A percentile compares a stretch with the other conserved stretches of the same genome.
phyloP scores from a whole-genome alignment of 805 yeast species.

The Zygosaccharomyces kombuchaensis region DNA sequence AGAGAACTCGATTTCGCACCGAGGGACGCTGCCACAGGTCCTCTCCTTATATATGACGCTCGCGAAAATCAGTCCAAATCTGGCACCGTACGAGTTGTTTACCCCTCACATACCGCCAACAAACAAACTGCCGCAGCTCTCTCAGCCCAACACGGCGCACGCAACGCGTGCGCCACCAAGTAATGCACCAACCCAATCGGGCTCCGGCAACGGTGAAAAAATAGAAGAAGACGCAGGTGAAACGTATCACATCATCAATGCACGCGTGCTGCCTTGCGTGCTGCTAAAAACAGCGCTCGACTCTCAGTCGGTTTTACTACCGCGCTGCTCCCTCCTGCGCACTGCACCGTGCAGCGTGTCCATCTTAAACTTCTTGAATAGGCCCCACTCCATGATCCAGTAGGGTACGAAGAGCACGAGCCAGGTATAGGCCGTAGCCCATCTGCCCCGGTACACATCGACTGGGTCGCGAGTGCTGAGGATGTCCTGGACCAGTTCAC shows the following conservation, averaged over 20 bases:
- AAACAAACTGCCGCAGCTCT: background rate
- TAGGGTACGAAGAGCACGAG: slow-evolving; percentile 42
- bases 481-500: slow-evolving; percentile 49
- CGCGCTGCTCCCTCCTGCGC: background rate
- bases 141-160: background rate
- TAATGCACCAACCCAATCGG: background rate
- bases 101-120: background rate
- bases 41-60: slow-evolving; percentile 6
- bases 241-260: too few species aligned
- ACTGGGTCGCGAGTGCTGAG: slow-evolving; percentile 38
- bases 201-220: background rate
- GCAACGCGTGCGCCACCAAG: background rate
- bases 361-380: slow-evolving; percentile 42
- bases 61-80: slow-evolving; percentile 5
- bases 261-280: background rate
- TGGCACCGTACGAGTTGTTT: slow-evolving; percentile 6
- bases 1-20: background rate
- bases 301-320: background rate
- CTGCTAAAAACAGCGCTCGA: background rate
- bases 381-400: slow-evolving; percentile 40
- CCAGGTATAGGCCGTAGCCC: slow-evolving; percentile 39
- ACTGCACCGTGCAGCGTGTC: slow-evolving; percentile 31
- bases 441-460: slow-evolving; percentile 54
- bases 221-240: background rate
- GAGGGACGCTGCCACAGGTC: slow-evolving; percentile 1